Base-by-base conservation (phyloP, 2,329 filamentous ascomycete genomes). In the Davidsoniella neocaledoniae region DNA sequence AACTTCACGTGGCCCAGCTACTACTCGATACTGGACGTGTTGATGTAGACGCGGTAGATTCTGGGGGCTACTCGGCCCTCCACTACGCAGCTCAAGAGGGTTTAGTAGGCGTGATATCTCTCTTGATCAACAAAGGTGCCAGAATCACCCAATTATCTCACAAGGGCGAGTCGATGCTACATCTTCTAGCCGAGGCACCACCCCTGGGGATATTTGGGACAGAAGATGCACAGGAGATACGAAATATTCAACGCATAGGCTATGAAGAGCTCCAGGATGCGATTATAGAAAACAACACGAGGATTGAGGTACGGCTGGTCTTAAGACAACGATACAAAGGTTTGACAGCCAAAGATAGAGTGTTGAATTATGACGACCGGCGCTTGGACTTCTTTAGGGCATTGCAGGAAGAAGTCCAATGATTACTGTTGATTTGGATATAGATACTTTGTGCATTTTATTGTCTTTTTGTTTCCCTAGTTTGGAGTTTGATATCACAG, bases 121-220 rank as follows among this genome's bases (percentile, higher is more conserved):
- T 48, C 37, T n/a, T 48, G 19, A 19, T 48, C 19, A n/a, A 26
- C n/a, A 38, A 40, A 16, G 46, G 46, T 17, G 46, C 46, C 21
- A 25, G 42, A 19, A 40, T 36, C 25, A 41, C 38, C 9, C 29
- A 33, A 26, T 25, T 48, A 8, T 41, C 46, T 14, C 21, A 17
- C 14, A 41, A 42, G 17, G 12, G 46, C 14, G 38, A 48, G 14
- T 48, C 46, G n/a, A n/a, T 48, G 16, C 42, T 48, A n/a, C 36
- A 48, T 26, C 23, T 48, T 9, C 26, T 48, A 7, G 46, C 46
- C 5, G 23, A 5, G 68, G 76, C 0, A 75, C 75, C 53, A 68
- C 69, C 1, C 63, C 90, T 37, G 26, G 43, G 36, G 14, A 46
- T 46, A 17, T 46, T 46, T 19, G 43, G 36, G 9, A 17, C 16